Evolutionary conservation across 1,284 basidiomycete genomes (phyloP).

Genomic region (Phellinidium pouzarii): DNA sequence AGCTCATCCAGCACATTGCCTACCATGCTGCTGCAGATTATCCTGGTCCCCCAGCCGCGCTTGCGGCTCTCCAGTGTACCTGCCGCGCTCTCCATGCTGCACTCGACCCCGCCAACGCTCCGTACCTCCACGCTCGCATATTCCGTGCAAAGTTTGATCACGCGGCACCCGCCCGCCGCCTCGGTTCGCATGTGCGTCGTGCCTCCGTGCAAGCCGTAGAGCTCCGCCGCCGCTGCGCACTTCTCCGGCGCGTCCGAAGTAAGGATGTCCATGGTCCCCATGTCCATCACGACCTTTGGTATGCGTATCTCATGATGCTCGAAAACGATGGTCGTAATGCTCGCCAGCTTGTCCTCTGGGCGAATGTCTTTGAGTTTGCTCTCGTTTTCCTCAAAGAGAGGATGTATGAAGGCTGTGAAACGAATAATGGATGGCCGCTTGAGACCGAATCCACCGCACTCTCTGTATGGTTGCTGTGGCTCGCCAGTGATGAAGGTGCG

Average conservation of each 20-base stretch:
- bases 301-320: slow-evolving; percentile 55
- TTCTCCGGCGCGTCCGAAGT: slow-evolving; percentile 36
- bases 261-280: slow-evolving; percentile 29
- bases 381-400: slow-evolving; percentile 32
- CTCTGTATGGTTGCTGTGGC: slow-evolving; percentile 43
- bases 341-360: slow-evolving; percentile 40
- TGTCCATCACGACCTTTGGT: slow-evolving; percentile 43
- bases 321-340: slow-evolving; percentile 51
- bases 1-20: slow-evolving; percentile 32
- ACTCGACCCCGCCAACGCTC: slow-evolving; percentile 24
- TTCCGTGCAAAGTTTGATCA: slow-evolving; percentile 37
- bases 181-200: slow-evolving; percentile 22
- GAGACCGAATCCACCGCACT: slow-evolving; percentile 39
- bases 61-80: slow-evolving; percentile 28
- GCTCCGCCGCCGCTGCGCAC: slow-evolving; percentile 34
- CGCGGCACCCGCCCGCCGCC: slow-evolving; percentile 33
- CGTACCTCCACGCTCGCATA: slow-evolving; percentile 32
- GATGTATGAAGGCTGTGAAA: slow-evolving; percentile 31
- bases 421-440: slow-evolving; percentile 42
- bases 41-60: slow-evolving; percentile 29
- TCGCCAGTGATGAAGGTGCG: slow-evolving; percentile 35
- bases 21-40: slow-evolving; percentile 26
- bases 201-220: slow-evolving; percentile 31
- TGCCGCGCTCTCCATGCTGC: slow-evolving; percentile 29
- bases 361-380: slow-evolving; percentile 36